These are phyloP conservation scores for Candida corydali DNA, from an alignment of 805 yeast genomes.

Conservation along the genomic window DNA sequence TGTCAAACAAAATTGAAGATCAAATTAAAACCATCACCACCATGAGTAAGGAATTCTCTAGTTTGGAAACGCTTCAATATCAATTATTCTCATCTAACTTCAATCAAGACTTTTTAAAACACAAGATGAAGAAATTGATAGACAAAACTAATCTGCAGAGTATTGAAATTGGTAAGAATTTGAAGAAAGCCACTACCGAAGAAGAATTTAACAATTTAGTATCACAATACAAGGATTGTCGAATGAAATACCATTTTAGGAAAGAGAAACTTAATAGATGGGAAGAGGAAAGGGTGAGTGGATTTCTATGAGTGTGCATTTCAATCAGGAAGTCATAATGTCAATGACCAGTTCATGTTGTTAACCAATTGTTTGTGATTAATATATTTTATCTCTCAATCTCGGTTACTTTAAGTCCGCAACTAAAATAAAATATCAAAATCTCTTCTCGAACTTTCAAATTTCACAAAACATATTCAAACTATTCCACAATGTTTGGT, in stretches of 20 bases:
- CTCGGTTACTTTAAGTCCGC: conserved; percentile 5
- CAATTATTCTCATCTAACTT: conserved; percentile 34
- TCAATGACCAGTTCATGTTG: too few relatives aligned
- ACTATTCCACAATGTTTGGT: conserved; percentile 9
- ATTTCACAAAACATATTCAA: too few relatives aligned
- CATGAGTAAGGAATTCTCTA: conserved; percentile 28
- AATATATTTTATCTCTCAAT: too few relatives aligned
- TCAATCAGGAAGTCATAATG: too few relatives aligned
- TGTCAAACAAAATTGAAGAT: conserved; percentile 18
- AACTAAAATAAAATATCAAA: neutral
- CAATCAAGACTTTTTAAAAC: conserved; percentile 26
- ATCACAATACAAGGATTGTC: conserved; percentile 16
- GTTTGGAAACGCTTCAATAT: conserved; percentile 35
- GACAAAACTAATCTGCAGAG: conserved; percentile 20
- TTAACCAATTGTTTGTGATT: too few relatives aligned
- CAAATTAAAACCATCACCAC: conserved; percentile 21
- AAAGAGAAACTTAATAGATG: conserved; percentile 37
- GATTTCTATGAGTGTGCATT: conserved; percentile 20
- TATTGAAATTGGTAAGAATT: conserved; percentile 12
- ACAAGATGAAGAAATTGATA: conserved; percentile 23
- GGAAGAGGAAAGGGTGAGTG: conserved; percentile 42
- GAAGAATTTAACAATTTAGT: conserved; percentile 16
- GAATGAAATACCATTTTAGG: conserved; percentile 30
- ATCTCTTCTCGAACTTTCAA: conserved; percentile 4
- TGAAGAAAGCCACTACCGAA: conserved; percentile 11